phyloP scores from a whole-genome alignment of 805 yeast genomes.

The Ogataea thermomethanolica region DNA sequence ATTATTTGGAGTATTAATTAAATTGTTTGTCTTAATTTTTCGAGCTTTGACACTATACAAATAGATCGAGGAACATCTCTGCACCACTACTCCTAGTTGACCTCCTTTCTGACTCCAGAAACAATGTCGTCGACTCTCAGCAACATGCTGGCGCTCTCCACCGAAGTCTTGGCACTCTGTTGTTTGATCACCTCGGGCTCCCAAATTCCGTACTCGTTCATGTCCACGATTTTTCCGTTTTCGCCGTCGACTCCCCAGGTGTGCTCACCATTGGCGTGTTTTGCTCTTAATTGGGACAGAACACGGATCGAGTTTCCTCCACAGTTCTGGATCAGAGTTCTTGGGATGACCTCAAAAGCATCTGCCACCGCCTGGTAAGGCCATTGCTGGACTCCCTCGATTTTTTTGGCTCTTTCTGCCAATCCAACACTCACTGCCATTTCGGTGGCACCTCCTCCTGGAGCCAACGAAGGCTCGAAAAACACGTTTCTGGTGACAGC shows the following conservation, averaged over 20 bases:
- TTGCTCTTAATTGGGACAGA: slow-evolving; percentile 88
- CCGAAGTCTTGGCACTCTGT: slow-evolving; percentile 96
- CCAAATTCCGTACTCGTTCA: slow-evolving; percentile 96
- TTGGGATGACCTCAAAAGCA: slow-evolving; percentile 97
- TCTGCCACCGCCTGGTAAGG: slow-evolving; percentile 99
- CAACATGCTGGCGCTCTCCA: slow-evolving; percentile 92
- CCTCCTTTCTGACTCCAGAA: slow-evolving; percentile 71
- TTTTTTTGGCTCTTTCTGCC: slow-evolving; percentile 83
- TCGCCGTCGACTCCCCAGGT: slow-evolving; percentile 96
- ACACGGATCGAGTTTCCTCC: slow-evolving; percentile 95
- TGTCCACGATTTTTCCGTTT: slow-evolving; percentile 87
- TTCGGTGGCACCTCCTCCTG: slow-evolving; percentile 99
- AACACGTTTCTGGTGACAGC: slow-evolving; percentile 94
- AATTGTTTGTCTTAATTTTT: slow-evolving; percentile 4
- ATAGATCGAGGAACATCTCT: slow-evolving; percentile 2
- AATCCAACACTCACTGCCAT: slow-evolving; percentile 93
- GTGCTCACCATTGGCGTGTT: slow-evolving; percentile 85
- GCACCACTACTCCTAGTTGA: slow-evolving; percentile 9
- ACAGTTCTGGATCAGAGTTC: slow-evolving; percentile 95
- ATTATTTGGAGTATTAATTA: neutral
- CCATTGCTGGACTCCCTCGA: slow-evolving; percentile 97
- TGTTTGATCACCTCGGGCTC: slow-evolving; percentile 98
- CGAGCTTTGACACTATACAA: neutral
- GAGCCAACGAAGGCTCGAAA: slow-evolving; percentile 90
- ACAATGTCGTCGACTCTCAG: slow-evolving; percentile 97